These are phyloP conservation scores for Cryphonectria nitschkei DNA, from an alignment of 2,329 filamentous ascomycete genomes.

Conservation along the genomic window DNA sequence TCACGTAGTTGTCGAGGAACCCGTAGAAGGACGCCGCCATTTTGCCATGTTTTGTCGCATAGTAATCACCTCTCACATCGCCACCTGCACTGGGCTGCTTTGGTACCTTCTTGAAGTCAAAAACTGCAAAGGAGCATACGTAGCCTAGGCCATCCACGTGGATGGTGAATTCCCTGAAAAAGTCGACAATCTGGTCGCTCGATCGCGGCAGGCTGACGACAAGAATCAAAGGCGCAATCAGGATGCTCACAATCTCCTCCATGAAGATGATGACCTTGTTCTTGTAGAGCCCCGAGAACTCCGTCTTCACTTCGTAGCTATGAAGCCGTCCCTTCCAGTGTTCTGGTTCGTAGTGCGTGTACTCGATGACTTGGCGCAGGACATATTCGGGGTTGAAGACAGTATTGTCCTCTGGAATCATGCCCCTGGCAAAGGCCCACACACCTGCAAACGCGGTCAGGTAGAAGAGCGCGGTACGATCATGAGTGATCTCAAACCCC, in stretches of 20 bases:
- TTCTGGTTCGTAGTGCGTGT: slow-evolving; percentile 87
- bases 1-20: slow-evolving; percentile 89
- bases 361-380: slow-evolving; percentile 85
- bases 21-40: slow-evolving; percentile 98
- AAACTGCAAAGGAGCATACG: slow-evolving; percentile 96
- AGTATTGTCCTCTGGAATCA: slow-evolving; percentile 83
- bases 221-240: slow-evolving; percentile 88
- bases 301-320: slow-evolving; percentile 87
- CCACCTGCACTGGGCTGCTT: slow-evolving; percentile 47
- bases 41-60: slow-evolving; percentile 92
- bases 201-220: slow-evolving; percentile 85
- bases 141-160: slow-evolving; percentile 96
- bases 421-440: slow-evolving; percentile 81
- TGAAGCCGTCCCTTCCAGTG: slow-evolving; percentile 92
- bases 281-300: slow-evolving; percentile 90
- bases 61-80: slow-evolving; percentile 90
- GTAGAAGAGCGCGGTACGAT: slow-evolving; percentile 89
- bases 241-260: slow-evolving; percentile 89
- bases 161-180: slow-evolving; percentile 96
- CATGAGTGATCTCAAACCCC: slow-evolving; percentile 86
- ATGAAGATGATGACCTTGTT: slow-evolving; percentile 89
- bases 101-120: slow-evolving; percentile 88
- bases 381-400: slow-evolving; percentile 94
- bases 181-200: slow-evolving; percentile 92
- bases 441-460: slow-evolving; percentile 80